Evolutionary conservation across 805 yeast genomes (phyloP).

Genomic region (Cyberlindnera bimundalis): DNA sequence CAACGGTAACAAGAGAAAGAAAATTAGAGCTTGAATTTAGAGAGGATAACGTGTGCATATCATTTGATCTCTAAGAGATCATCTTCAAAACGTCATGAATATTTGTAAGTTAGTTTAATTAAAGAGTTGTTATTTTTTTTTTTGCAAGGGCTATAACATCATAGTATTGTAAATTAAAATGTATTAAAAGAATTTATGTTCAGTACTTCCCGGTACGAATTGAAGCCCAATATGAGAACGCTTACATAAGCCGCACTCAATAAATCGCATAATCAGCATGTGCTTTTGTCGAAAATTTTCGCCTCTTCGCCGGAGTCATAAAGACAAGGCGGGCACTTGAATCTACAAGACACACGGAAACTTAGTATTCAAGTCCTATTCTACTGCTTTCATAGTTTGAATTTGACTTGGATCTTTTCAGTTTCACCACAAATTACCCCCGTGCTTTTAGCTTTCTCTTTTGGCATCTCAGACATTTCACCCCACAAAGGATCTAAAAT

Average conservation of each 20-base stretch:
- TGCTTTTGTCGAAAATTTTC: slow-evolving; percentile 5
- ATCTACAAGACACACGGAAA: neutral
- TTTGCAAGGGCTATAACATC: too few relatives aligned
- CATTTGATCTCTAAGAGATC: neutral
- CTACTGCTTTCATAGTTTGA: neutral
- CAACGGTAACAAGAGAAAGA: slow-evolving; percentile 17
- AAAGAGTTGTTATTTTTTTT: too few relatives aligned
- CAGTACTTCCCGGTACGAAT: too few relatives aligned
- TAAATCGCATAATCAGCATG: neutral
- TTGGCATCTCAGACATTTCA: neutral
- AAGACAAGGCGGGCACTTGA: neutral
- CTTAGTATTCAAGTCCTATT: neutral
- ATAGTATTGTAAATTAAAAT: too few relatives aligned
- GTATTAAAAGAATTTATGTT: too few relatives aligned
- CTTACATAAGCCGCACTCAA: neutral
- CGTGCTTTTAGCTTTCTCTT: too few relatives aligned
- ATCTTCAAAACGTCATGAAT: slow-evolving; percentile 1
- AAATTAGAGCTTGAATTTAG: slow-evolving; percentile 11
- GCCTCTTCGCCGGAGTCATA: neutral
- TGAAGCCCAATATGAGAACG: neutral
- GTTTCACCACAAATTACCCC: too few relatives aligned
- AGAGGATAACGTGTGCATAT: neutral
- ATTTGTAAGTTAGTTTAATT: slow-evolving; percentile 3
- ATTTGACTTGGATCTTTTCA: too few relatives aligned
- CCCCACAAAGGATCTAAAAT: too few relatives aligned